phyloP scores from a whole-genome alignment of 2,329 filamentous ascomycete genomes.

The Ilyonectria sp. region DNA sequence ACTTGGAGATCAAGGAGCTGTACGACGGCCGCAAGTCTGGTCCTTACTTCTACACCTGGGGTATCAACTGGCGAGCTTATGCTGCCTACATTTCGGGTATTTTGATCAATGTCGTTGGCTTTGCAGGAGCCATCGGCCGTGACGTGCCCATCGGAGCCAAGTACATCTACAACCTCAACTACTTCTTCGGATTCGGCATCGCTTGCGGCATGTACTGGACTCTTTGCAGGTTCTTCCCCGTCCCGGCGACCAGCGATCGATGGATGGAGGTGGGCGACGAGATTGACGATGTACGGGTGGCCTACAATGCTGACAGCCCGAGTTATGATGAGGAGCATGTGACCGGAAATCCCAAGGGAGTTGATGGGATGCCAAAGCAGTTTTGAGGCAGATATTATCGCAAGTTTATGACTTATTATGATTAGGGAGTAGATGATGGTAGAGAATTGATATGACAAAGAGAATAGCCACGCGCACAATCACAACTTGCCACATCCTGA shows the following conservation, averaged over 20 bases:
- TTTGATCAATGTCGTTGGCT: conserved; percentile 91
- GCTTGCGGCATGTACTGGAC: conserved; percentile 77
- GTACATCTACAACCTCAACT: conserved; percentile 93
- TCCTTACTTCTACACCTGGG: conserved; percentile 82
- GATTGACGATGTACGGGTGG: conserved; percentile 67
- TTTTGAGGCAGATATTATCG: conserved; percentile 23
- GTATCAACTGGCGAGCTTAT: conserved; percentile 89
- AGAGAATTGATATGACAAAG: background rate
- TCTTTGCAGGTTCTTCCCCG: conserved; percentile 78
- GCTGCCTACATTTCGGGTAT: conserved; percentile 87
- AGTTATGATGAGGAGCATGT: conserved; percentile 58
- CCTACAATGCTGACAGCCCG: conserved; percentile 59
- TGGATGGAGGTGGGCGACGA: conserved; percentile 85
- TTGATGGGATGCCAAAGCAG: conserved; percentile 28
- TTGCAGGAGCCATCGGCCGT: conserved; percentile 83
- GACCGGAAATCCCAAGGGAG: conserved; percentile 31
- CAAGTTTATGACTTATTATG: no score
- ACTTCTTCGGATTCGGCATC: conserved; percentile 87
- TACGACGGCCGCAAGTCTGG: conserved; percentile 79
- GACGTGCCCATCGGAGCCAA: conserved; percentile 82
- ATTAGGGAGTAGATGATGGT: background rate
- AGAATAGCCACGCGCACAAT: background rate
- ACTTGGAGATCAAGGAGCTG: conserved; percentile 82
- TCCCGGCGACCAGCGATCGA: conserved; percentile 80
- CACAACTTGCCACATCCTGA: background rate